Conservation (phyloP, 441 rosid species). For the Gossypium gossypioides region DNA sequence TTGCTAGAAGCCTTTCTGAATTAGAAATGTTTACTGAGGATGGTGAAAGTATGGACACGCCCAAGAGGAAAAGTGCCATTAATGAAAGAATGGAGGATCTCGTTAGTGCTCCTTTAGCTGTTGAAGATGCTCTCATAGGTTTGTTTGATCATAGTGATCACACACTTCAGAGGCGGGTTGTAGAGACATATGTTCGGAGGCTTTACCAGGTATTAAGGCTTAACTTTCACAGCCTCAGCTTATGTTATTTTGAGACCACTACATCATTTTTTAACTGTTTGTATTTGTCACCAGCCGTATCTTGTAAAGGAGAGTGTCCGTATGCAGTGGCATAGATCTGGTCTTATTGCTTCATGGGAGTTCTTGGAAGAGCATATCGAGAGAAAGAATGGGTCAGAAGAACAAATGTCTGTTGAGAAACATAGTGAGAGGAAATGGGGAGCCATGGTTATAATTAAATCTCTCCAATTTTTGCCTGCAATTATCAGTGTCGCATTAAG, state of each 20-base stretch:
- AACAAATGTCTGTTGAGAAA: slow-evolving; percentile 53
- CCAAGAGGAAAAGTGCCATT: slow-evolving; percentile 91
- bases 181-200: slow-evolving; percentile 91
- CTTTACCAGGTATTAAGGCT: slow-evolving; percentile 68
- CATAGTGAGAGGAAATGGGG: slow-evolving; percentile 87
- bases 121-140: slow-evolving; percentile 98
- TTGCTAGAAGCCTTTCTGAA: slow-evolving; percentile 97
- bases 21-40: slow-evolving; percentile 99
- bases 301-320: slow-evolving; percentile 89
- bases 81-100: slow-evolving; percentile 98
- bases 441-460: slow-evolving; percentile 91
- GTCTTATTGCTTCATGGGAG: slow-evolving; percentile 99
- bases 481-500: slow-evolving; percentile 62
- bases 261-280: slow-evolving; percentile 19
- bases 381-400: slow-evolving; percentile 53
- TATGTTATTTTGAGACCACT: slow-evolving; percentile 2
- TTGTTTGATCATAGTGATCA: slow-evolving; percentile 98
- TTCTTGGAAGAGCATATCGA: slow-evolving; percentile 83
- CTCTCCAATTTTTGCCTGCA: slow-evolving; percentile 76
- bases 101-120: slow-evolving; percentile 91
- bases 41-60: slow-evolving; percentile 98
- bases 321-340: slow-evolving; percentile 99
- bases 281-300: slow-evolving; percentile 61
- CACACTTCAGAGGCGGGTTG: slow-evolving; percentile 96
- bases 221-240: slow-evolving; percentile 12